phyloP scores from a whole-genome alignment of 495 filamentous ascomycete genomes.

The Xylaria intraflava region DNA sequence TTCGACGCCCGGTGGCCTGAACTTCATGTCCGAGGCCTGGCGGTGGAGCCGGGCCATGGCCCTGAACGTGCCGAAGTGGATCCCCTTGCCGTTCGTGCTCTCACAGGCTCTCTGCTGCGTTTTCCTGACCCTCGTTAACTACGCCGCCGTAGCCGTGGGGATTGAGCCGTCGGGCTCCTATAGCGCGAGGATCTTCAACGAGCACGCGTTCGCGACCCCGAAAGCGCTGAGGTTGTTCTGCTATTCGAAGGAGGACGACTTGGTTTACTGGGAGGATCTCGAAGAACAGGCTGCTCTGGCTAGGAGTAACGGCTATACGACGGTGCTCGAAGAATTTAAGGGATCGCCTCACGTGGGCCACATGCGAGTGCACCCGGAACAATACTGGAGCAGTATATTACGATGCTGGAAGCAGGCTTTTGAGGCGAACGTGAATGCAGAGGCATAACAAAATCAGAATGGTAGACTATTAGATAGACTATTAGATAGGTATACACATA shows the following conservation, averaged over 20 bases:
- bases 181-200: conserved; percentile 30
- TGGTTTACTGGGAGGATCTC: conserved; percentile 48
- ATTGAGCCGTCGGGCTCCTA: conserved; percentile 30
- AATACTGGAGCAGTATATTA: conserved; percentile 48
- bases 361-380: conserved; percentile 44
- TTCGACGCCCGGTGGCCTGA: conserved; percentile 45
- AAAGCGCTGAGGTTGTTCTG: conserved; percentile 39
- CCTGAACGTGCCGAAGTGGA: conserved; percentile 34
- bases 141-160: conserved; percentile 27
- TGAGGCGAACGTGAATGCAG: conserved; percentile 1
- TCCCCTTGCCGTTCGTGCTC: conserved; percentile 40
- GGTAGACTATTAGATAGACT: too few relatives aligned
- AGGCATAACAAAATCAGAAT: not conserved
- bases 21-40: conserved; percentile 41
- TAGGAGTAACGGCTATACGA: conserved; percentile 34
- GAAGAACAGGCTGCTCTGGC: conserved; percentile 44
- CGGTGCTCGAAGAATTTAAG: conserved; percentile 43
- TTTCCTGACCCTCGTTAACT: conserved; percentile 25
- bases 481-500: not conserved
- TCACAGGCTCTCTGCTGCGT: conserved; percentile 36
- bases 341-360: conserved; percentile 50
- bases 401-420: conserved; percentile 34
- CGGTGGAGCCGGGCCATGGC: conserved; percentile 50
- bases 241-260: conserved; percentile 49
- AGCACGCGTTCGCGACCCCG: conserved; percentile 23